Base-by-base conservation (phyloP, 2,329 filamentous ascomycete genomes). In the Fusarium illudens region DNA sequence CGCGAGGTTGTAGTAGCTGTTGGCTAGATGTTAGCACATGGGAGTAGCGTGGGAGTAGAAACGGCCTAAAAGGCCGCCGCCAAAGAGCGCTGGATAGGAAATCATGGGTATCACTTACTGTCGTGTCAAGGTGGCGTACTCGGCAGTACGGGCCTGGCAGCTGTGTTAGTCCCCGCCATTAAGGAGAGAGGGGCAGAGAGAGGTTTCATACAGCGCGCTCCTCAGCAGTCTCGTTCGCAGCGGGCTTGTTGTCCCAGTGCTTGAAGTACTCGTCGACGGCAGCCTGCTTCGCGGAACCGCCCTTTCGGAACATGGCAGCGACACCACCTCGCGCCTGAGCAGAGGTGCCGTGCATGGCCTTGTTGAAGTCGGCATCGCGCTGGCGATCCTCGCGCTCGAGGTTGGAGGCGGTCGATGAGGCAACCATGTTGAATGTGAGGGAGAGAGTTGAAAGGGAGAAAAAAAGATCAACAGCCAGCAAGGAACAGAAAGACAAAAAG, bases 191-290 rank as follows among this genome's bases (percentile, higher is more conserved):
- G 68, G 60, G 67, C 51, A 67, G 55, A 50, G 30, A 17, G 48
- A 54, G 57, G 56, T 34, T 51, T 77, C 87, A 72, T 82, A 93
- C 92, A 81, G 93, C 91, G 76, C 95, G 89, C 72, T 87, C 90
- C 75, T 91, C 92, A 57, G 90, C 87, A 2, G 95, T 98, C 86
- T 99, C 96, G 39, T 90, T 87, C 67, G 86, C 89, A 30, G 84
- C 91, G 46, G 83, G 81, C 82, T 96, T 94, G 84, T 95, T 91
- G 80, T 97, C 93, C 92, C 92, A 97, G 79, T 97, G 94, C 86
- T 96, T 96, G 84, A 97, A 97, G 83, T 97, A 97, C 79, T 96
- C 92, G 76, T 96, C 92, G 27, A 94, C 87, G 48, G 93, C 93
- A 54, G 90, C 90, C 78, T 93, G 88, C 77, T 96, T 92, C 8